Conservation (phyloP, 139 green algal species). For the Edaphochlamys debaryana region DNA sequence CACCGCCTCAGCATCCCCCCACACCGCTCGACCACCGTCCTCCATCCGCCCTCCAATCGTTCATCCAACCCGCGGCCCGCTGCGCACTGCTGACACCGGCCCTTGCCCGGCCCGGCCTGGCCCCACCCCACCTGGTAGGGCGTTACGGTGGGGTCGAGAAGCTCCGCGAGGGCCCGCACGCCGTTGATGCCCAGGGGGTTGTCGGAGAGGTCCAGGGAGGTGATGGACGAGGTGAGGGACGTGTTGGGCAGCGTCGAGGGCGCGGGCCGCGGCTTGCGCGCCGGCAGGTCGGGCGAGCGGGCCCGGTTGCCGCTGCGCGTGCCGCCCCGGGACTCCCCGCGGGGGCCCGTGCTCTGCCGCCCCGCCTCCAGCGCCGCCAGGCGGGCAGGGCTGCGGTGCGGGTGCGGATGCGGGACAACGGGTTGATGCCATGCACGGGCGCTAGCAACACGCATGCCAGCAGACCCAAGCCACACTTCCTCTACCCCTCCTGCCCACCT, state of each 20-base stretch:
- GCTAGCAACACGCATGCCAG: too few species aligned
- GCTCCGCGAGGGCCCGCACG: conserved; percentile 40
- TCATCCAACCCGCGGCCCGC: too few species aligned
- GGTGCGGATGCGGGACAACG: too few species aligned
- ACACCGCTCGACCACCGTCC: too few species aligned
- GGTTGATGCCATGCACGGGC: too few species aligned
- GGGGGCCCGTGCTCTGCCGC: too few species aligned
- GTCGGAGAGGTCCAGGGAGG: conserved; percentile 57
- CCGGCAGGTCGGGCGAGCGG: conserved; percentile 1
- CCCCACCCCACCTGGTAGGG: conserved; percentile 25
- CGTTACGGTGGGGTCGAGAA: conserved; percentile 55
- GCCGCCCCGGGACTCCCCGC: neutral
- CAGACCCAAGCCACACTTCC: too few species aligned
- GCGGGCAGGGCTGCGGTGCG: neutral
- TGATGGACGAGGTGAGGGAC: conserved; percentile 14
- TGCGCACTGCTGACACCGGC: too few species aligned
- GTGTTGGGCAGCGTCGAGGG: neutral
- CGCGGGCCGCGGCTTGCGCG: neutral
- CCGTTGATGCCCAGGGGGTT: conserved; percentile 66
- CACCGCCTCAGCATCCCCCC: too few species aligned
- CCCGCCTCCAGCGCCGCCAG: neutral
- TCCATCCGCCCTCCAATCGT: too few species aligned
- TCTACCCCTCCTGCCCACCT: too few species aligned
- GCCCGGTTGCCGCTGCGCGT: neutral
- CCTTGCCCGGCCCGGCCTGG: too few species aligned